Base-by-base conservation (phyloP, 768 basidiomycete species). In the Clavulina sp. region DNA sequence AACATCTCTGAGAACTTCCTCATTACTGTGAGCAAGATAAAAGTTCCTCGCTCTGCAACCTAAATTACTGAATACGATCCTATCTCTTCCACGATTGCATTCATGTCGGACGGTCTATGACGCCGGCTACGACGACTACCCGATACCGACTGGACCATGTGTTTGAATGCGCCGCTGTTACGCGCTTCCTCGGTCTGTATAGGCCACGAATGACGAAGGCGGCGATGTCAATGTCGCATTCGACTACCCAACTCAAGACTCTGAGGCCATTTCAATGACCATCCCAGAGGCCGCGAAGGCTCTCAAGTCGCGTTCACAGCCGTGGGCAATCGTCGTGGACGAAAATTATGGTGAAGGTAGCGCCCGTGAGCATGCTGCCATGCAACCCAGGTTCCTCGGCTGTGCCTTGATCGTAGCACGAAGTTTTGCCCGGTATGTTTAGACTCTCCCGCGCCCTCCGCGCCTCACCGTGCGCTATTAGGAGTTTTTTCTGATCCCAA, bases 331-430 rank as follows among this genome's bases (percentile, higher is more conserved):
- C 43, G 68, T 99, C 31, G 93, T 96, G 1, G 92, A 95, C 60
- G 92, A 97, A 5, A 95, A 93, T 62, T 93, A 96, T 62, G 95
- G 95, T 2, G 95, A 99, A 65, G 95, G 95, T 28, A 92, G 87
- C 59, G 95, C 95, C 5, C 77, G 95, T 51, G 95, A 99, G 66
- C 95, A 99, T 64, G 95, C 95, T 32, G 91, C 95, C 21, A 71
- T 99, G 31, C 93, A 97, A 62, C 95, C 95, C 24, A 77, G 95
- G 19, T 95, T 91, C 69, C 7, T 56, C 82, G 87, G 93, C 18
- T 89, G 88, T 60, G 76, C 74, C 4, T 69, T 89, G 70, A 91
- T 96, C 58, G 64, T 95, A 52, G 89, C 89, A 0, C 73, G 89
- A 21, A 96, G 91, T 1, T 96, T 99, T 60, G 95, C 95, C 57